Base-by-base conservation (phyloP, 768 basidiomycete species). In the Russula dissimulans region DNA sequence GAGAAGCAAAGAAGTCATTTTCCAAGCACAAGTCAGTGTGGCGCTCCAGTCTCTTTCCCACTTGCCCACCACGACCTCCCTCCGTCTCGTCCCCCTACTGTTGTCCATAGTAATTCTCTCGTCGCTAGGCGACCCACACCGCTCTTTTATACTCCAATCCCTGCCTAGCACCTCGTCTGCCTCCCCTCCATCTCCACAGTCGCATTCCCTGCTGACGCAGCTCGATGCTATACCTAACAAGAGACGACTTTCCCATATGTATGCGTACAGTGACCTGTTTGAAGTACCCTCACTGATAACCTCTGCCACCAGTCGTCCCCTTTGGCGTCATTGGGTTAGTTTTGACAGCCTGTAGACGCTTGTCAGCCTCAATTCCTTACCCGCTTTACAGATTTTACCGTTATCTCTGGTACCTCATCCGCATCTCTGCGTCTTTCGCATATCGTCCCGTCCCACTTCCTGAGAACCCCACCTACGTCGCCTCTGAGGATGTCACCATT, bases 401-500 rank as follows among this genome's bases (percentile, higher is more conserved):
- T 46, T 95, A 95, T 77, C 78, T 95, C 60, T 95, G 92, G 93
- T 95, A 87, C 73, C 69, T 86, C 67, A 92, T 97, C 66, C 89
- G 92, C 70, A 70, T 95, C 32, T 73, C 81, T 39, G 93, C 91
- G n/a, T 80, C 81, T 26, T 77, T 80, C 67, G 82, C 86, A 45
- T 95, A 95, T 76, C 81, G 85, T 60, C 92, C 92, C n/a, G 83
- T 95, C 48, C 92, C 91, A 1, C 75, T 94, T 14, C 93, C 93
- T 53, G 84, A 88, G 76, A 87, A 91, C 70, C 91, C 93, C 1
- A 95, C 92, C 22, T 95, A 95, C 71, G 76, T 89, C 68, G 88
- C 92, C 54, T 79, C 82, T 1, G 93, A 97, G 70, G 93, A 97
- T 76, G 93, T 97, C 65, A 97, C 93, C 44, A 95, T 95, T 70